Evolutionary conservation across 164 flowering plant species (phyloP).

Genomic region (Annona cherimola): DNA sequence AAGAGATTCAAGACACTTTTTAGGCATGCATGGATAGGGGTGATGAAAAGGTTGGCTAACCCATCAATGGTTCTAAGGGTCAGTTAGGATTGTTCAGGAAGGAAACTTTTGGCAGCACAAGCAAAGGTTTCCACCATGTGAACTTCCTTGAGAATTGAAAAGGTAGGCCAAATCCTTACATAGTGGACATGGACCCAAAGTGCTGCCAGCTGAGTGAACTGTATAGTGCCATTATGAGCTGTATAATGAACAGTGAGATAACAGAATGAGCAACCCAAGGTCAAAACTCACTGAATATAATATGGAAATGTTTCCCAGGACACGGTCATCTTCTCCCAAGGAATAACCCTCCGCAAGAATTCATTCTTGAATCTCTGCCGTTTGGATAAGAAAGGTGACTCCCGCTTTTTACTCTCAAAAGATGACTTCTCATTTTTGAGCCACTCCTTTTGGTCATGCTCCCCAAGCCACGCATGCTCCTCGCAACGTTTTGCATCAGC

Average conservation of each 20-base stretch:
- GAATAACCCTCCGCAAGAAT: conserved; percentile 71
- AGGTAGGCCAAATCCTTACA: not conserved
- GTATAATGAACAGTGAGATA: not conserved
- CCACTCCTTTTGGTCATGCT: conserved; percentile 97
- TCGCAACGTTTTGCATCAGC: conserved; percentile 30
- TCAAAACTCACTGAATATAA: conserved; percentile 57
- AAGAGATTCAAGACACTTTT: too few species aligned
- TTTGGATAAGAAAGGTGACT: conserved; percentile 73
- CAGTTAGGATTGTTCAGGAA: not conserved
- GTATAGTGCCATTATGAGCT: not conserved
- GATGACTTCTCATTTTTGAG: conserved; percentile 65
- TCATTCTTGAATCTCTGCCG: conserved; percentile 74
- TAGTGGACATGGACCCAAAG: not conserved
- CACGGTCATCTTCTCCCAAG: conserved; percentile 87
- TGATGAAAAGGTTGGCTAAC: not conserved
- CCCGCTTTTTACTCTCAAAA: conserved; percentile 67
- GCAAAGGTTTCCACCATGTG: not conserved
- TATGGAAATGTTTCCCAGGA: conserved; percentile 98
- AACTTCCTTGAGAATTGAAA: not conserved
- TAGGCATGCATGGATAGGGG: not conserved
- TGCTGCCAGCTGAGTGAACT: not conserved
- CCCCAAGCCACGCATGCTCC: conserved; percentile 80
- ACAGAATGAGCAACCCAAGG: not conserved
- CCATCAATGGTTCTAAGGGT: not conserved
- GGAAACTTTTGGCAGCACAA: not conserved